These are phyloP conservation scores for Sclerotinia minor DNA, from an alignment of 2,329 filamentous ascomycete genomes.

Conservation along the genomic window DNA sequence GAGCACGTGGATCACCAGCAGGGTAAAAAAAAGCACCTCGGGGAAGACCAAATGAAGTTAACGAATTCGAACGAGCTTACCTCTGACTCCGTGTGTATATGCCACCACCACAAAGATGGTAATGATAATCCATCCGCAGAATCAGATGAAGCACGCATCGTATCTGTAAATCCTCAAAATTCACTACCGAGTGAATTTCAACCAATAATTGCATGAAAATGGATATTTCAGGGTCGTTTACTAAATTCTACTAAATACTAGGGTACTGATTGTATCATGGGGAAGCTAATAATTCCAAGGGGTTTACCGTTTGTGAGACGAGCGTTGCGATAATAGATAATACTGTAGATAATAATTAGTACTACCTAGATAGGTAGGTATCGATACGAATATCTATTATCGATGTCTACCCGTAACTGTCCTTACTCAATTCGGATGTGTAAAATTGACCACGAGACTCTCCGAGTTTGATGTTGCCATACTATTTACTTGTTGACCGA, in stretches of 20 bases:
- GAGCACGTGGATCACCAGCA: conserved; percentile 16
- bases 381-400: background rate
- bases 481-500: conserved; percentile 2
- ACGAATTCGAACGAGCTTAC: background rate
- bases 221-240: background rate
- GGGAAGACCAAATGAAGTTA: conserved; percentile 9
- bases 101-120: background rate
- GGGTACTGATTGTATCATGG: background rate
- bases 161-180: background rate
- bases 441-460: conserved; percentile 9
- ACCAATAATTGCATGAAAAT: background rate
- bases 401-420: background rate
- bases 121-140: background rate
- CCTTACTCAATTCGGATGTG: conserved; percentile 4
- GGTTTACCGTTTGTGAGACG: background rate
- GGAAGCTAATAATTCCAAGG: background rate
- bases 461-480: background rate
- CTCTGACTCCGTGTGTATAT: background rate
- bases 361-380: too few relatives aligned
- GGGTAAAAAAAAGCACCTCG: conserved; percentile 2
- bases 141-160: background rate
- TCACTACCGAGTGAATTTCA: background rate
- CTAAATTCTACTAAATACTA: background rate
- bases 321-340: background rate
- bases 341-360: background rate